Conservation (phyloP, 2,329 filamentous ascomycete genomes). For the Bisporella sp. region DNA sequence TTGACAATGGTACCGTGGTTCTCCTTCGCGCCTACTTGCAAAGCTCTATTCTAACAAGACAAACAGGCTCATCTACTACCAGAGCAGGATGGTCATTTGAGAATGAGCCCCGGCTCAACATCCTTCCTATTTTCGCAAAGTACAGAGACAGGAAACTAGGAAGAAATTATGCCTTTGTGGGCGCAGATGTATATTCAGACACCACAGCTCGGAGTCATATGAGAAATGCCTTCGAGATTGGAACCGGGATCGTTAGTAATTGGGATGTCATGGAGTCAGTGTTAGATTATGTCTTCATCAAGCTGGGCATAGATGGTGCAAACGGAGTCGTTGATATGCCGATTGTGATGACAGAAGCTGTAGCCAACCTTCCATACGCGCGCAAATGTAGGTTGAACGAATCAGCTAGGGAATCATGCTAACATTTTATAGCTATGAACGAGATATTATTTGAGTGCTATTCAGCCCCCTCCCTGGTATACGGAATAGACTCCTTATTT, state of each 20-base stretch:
- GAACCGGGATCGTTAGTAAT: conserved; percentile 87
- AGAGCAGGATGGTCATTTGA: conserved; percentile 97
- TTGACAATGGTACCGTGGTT: conserved; percentile 75
- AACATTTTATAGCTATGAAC: conserved; percentile 67
- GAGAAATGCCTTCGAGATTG: conserved; percentile 83
- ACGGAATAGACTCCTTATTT: conserved; percentile 94
- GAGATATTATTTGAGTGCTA: conserved; percentile 98
- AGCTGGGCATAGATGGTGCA: conserved; percentile 74
- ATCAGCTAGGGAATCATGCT: conserved; percentile 12
- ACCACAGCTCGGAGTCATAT: conserved; percentile 88
- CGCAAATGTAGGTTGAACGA: conserved; percentile 62
- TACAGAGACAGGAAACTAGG: conserved; percentile 92
- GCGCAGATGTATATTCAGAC: conserved; percentile 88
- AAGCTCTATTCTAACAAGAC: conserved; percentile 12
- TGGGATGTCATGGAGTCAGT: conserved; percentile 98
- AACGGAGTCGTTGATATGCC: conserved; percentile 75
- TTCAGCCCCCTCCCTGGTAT: conserved; percentile 79
- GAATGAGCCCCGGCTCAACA: conserved; percentile 65
- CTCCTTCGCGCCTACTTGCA: conserved; percentile 2
- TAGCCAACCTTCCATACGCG: conserved; percentile 85
- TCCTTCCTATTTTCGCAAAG: conserved; percentile 88
- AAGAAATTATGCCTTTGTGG: conserved; percentile 87
- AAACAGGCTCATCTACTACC: conserved; percentile 72
- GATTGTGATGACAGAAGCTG: conserved; percentile 90
- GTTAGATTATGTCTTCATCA: conserved; percentile 90